A percentile compares a stretch with the other conserved stretches of the same genome.
Evolutionary conservation across 208 protist genomes (phyloP).

Genomic region (Leishmania lainsoni): DNA sequence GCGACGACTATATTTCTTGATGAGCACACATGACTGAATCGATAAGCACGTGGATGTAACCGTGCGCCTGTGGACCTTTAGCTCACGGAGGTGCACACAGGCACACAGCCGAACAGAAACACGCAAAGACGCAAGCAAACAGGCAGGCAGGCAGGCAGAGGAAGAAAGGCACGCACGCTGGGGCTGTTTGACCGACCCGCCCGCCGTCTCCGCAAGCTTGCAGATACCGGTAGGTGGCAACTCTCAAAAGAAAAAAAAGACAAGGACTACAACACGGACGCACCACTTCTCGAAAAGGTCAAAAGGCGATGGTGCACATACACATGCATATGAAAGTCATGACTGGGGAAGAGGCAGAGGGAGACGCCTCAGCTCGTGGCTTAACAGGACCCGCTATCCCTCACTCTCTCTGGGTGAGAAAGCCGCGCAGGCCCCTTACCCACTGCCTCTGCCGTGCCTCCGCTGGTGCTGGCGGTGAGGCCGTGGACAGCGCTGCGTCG

Average conservation of each 20-base stretch:
- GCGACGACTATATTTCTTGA: no score
- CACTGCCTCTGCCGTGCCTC: background rate
- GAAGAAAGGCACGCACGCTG: no score
- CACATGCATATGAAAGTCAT: background rate
- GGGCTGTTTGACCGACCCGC: background rate
- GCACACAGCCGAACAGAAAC: background rate
- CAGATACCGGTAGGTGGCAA: background rate
- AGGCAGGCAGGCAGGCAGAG: no score
- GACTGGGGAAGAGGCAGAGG: no score
- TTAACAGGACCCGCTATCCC: background rate
- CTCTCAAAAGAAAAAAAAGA: background rate
- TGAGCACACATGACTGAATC: background rate
- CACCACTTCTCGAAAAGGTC: background rate
- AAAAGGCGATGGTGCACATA: background rate
- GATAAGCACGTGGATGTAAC: background rate
- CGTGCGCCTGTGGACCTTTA: background rate
- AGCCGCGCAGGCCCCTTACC: background rate
- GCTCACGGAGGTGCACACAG: background rate
- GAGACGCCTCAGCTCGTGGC: no score
- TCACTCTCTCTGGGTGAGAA: background rate
- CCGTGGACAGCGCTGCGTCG: background rate
- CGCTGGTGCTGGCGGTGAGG: background rate
- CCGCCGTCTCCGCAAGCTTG: background rate
- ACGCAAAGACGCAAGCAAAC: background rate
- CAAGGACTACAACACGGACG: background rate